Evolutionary conservation across 257 asterid genomes (phyloP), one percentile per base, ranked within the genome.

Genomic region (Fraxinus americana): DNA sequence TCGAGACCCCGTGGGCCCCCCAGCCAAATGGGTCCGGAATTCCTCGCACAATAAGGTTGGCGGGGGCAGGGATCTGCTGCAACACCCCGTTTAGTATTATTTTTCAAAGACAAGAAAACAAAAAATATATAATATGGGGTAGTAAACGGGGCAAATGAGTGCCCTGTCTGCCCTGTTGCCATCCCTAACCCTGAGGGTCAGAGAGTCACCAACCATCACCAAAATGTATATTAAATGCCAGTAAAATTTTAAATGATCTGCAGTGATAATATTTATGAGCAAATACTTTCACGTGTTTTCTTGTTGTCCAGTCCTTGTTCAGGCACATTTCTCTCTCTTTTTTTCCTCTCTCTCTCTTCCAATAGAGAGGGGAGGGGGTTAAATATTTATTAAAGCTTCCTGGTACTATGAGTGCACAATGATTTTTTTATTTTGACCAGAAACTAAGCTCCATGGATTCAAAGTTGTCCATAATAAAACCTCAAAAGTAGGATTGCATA

Each of bases 221-320:
- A 63, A 61, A 73, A 52, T 25, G 65, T 30, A 27, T 45, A 73
- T 52, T 5, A 52, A 52, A 14, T 48, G n/a, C 57, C n/a, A 48
- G 21, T 14, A 48, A 48, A 48, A 13, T 14, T 48, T 48, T 65
- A 45, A 1, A 43, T n/a, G 48, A 19, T 63, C 77, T 78, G 35
- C 73, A 78, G 34, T 67, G 45, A 69, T 13, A 35, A 70, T 8
- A 45, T 30, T 43, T 79, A 34, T 34, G 45, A 45, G 61, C 73
- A 73, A 23, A 14, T 27, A 70, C 43, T 23, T 38, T 3, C n/a
- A 34, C 36, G 5, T 32, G 27, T 19, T 14, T 32, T 30, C 72
- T 29, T 67, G 1, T 29, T 67, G 41, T 67, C 38, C 57, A 11
- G 7, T 48, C 6, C n/a, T 48, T 14, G 57, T 48, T 48, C 57